These are phyloP conservation scores for Beauveria sp. DNA, from an alignment of 2,329 filamentous ascomycete species.

Conservation along the genomic window DNA sequence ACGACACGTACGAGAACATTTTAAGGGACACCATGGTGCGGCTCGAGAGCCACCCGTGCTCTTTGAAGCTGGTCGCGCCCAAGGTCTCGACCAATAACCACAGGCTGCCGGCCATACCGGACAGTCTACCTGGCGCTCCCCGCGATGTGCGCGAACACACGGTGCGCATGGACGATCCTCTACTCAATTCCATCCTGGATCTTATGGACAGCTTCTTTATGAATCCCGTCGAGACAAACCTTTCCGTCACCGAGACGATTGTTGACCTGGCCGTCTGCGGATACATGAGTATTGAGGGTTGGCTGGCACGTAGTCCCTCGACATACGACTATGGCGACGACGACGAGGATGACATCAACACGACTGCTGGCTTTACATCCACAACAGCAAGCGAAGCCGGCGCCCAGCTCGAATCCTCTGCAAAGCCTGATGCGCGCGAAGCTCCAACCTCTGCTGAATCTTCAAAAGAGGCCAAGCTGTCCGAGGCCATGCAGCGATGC, in stretches of 20 bases:
- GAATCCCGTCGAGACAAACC: slow-evolving; percentile 85
- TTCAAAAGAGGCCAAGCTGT: slow-evolving; percentile 25
- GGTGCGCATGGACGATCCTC: slow-evolving; percentile 53
- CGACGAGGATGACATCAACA: slow-evolving; percentile 28
- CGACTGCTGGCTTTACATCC: slow-evolving; percentile 5
- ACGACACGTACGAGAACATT: slow-evolving; percentile 64
- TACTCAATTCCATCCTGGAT: slow-evolving; percentile 58
- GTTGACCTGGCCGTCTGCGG: slow-evolving; percentile 78
- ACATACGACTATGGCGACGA: slow-evolving; percentile 49
- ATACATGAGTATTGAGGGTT: slow-evolving; percentile 79
- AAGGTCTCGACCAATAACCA: slow-evolving; percentile 49
- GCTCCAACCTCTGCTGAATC: not conserved
- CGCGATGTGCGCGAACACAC: slow-evolving; percentile 54
- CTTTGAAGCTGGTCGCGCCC: slow-evolving; percentile 57
- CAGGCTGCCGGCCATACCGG: slow-evolving; percentile 45
- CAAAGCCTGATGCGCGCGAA: not conserved
- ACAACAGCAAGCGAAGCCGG: slow-evolving; percentile 1
- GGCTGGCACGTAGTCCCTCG: slow-evolving; percentile 70
- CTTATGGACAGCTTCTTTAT: slow-evolving; percentile 75
- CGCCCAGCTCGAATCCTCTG: not conserved
- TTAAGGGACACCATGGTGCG: slow-evolving; percentile 62
- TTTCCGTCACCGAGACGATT: slow-evolving; percentile 77
- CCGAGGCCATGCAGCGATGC: slow-evolving; percentile 42
- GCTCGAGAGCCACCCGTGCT: slow-evolving; percentile 68
- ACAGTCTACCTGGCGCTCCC: slow-evolving; percentile 53